A percentile compares a stretch with the other conserved stretches of the same genome.
These are phyloP conservation scores for Amauroascus niger DNA, from an alignment of 2,329 filamentous ascomycete genomes.

Conservation along the genomic window DNA sequence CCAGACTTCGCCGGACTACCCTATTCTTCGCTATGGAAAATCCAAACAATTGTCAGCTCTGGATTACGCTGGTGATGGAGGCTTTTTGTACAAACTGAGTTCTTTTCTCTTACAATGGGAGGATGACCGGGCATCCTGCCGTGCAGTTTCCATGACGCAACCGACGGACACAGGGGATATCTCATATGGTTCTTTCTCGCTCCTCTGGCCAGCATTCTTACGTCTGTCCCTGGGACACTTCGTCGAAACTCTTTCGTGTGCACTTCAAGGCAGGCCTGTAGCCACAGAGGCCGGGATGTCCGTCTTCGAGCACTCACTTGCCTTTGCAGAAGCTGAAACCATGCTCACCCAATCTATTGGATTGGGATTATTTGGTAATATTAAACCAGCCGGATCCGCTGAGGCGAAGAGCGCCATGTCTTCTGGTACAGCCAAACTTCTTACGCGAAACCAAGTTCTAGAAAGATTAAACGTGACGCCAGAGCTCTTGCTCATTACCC, in stretches of 20 bases:
- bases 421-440: slow-evolving; percentile 30
- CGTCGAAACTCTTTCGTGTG: slow-evolving; percentile 76
- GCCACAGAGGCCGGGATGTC: slow-evolving; percentile 91
- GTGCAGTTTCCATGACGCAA: slow-evolving; percentile 62
- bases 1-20: slow-evolving; percentile 70
- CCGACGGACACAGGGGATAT: slow-evolving; percentile 43
- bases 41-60: slow-evolving; percentile 55
- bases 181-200: slow-evolving; percentile 65
- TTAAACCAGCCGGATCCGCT: slow-evolving; percentile 36
- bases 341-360: slow-evolving; percentile 72
- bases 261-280: slow-evolving; percentile 70
- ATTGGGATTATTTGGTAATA: slow-evolving; percentile 53
- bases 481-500: slow-evolving; percentile 74
- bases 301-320: slow-evolving; percentile 87
- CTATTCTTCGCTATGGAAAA: slow-evolving; percentile 59
- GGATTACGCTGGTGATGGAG: slow-evolving; percentile 60
- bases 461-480: slow-evolving; percentile 77
- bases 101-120: slow-evolving; percentile 64
- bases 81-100: slow-evolving; percentile 61
- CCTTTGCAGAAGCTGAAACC: slow-evolving; percentile 90
- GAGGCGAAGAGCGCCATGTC: slow-evolving; percentile 30
- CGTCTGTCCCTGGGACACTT: slow-evolving; percentile 64
- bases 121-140: slow-evolving; percentile 64
- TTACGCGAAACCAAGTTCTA: slow-evolving; percentile 51
- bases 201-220: slow-evolving; percentile 46